phyloP scores from a whole-genome alignment of 2,329 filamentous ascomycete species.

The Daldinia sp. region DNA sequence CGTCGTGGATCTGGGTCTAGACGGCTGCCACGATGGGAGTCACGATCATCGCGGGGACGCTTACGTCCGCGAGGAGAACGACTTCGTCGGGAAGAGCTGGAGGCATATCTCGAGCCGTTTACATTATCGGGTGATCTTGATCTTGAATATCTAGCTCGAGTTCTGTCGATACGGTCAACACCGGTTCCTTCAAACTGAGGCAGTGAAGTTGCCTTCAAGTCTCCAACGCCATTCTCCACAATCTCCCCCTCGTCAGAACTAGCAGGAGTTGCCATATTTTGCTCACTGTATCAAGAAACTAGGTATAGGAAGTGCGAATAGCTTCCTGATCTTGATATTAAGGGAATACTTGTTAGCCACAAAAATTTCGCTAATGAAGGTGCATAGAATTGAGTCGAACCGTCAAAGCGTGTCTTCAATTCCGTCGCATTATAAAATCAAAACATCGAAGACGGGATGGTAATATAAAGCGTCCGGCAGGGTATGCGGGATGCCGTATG shows the following conservation, averaged over 20 bases:
- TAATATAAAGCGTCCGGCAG: conserved; percentile 11
- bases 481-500: conserved; percentile 7
- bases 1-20: conserved; percentile 68
- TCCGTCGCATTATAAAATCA: conserved; percentile 47
- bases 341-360: conserved; percentile 49
- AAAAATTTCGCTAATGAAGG: conserved; percentile 43
- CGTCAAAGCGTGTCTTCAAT: conserved; percentile 51
- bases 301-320: conserved; percentile 39
- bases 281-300: conserved; percentile 49
- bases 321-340: conserved; percentile 46
- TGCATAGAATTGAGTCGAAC: conserved; percentile 54
- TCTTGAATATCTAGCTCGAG: conserved; percentile 69
- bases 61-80: conserved; percentile 76
- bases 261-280: conserved; percentile 54
- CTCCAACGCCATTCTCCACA: conserved; percentile 74
- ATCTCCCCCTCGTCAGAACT: conserved; percentile 92
- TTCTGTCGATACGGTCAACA: conserved; percentile 95
- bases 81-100: conserved; percentile 62
- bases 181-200: conserved; percentile 79
- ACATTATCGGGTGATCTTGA: conserved; percentile 65
- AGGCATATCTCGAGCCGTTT: conserved; percentile 55
- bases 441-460: conserved; percentile 23
- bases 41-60: conserved; percentile 72
- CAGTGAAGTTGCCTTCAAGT: conserved; percentile 89
- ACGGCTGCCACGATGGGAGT: conserved; percentile 58